phyloP scores from a whole-genome alignment of 2,329 filamentous ascomycete genomes.

The Cytospora piceae region DNA sequence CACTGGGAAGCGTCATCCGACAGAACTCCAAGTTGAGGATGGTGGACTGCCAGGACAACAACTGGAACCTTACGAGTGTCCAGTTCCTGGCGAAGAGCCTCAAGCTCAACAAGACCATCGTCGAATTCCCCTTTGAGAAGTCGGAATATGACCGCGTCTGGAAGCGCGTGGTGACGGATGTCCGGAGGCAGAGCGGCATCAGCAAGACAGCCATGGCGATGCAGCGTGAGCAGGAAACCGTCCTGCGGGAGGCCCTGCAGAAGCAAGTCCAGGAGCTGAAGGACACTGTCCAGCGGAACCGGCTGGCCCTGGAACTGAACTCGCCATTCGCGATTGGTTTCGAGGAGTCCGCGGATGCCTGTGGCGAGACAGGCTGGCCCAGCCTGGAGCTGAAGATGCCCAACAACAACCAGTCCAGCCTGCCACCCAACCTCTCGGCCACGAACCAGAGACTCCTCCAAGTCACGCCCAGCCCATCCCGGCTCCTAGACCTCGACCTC shows the following conservation, averaged over 20 bases:
- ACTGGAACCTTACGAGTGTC: conserved; percentile 56
- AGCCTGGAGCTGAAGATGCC: conserved; percentile 34
- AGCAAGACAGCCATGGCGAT: conserved; percentile 28
- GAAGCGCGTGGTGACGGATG: conserved; percentile 32
- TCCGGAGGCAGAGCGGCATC: conserved; percentile 29
- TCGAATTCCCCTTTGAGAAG: conserved; percentile 44
- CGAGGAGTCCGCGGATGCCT: conserved; percentile 34
- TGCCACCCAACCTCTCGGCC: conserved; percentile 30
- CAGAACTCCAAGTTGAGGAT: conserved; percentile 54
- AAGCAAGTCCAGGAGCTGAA: conserved; percentile 33
- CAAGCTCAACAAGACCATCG: conserved; percentile 47
- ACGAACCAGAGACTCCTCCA: conserved; percentile 27
- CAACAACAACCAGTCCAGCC: conserved; percentile 20
- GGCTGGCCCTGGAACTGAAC: conserved; percentile 33
- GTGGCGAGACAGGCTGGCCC: conserved; percentile 35
- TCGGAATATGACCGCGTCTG: conserved; percentile 37
- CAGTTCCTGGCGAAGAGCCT: conserved; percentile 51
- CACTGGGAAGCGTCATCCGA: conserved; percentile 53
- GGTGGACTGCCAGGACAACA: conserved; percentile 59
- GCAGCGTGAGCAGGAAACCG: conserved; percentile 33
- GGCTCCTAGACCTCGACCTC: conserved; percentile 33
- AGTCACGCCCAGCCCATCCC: conserved; percentile 27
- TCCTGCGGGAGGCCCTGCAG: conserved; percentile 32
- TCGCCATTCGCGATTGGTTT: conserved; percentile 36
- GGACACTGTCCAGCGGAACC: conserved; percentile 36